Conservation (phyloP, 2,329 filamentous ascomycete species). For the Colletotrichum cordylinicola region DNA sequence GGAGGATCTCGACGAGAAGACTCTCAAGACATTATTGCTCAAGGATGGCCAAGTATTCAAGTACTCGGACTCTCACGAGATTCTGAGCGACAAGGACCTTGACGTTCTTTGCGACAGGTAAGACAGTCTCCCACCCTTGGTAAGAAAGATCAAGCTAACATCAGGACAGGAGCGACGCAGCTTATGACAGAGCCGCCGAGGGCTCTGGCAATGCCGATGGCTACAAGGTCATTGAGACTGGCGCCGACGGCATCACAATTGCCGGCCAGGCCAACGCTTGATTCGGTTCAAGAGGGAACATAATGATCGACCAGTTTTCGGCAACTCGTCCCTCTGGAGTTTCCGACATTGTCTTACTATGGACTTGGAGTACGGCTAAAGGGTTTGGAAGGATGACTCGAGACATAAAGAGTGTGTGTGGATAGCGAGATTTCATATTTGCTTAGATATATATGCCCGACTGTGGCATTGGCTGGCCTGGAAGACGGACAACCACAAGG, state of each 20-base stretch:
- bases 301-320: not conserved
- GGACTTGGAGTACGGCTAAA: not conserved
- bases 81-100: slow-evolving; percentile 80
- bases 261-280: not conserved
- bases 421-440: not conserved
- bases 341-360: not conserved
- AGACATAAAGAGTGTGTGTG: not conserved
- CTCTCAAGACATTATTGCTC: slow-evolving; percentile 65
- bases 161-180: slow-evolving; percentile 56
- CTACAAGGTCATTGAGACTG: slow-evolving; percentile 85
- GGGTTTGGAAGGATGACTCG: not conserved
- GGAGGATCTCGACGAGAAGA: slow-evolving; percentile 65
- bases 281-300: not conserved
- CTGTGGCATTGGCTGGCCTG: not conserved
- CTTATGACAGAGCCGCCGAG: slow-evolving; percentile 75
- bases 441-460: not conserved
- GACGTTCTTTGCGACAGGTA: slow-evolving; percentile 78
- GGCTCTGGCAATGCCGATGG: slow-evolving; percentile 75
- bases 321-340: not conserved
- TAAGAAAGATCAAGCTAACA: not conserved
- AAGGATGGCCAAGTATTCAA: slow-evolving; percentile 75
- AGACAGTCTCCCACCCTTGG: not conserved
- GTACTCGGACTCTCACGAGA: slow-evolving; percentile 62
- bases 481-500: not conserved
- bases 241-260: slow-evolving; percentile 51